A percentile compares a stretch with the other conserved stretches of the same genome.
phyloP scores from a whole-genome alignment of 768 basidiomycete genomes.

The Tylopilus sp. region DNA sequence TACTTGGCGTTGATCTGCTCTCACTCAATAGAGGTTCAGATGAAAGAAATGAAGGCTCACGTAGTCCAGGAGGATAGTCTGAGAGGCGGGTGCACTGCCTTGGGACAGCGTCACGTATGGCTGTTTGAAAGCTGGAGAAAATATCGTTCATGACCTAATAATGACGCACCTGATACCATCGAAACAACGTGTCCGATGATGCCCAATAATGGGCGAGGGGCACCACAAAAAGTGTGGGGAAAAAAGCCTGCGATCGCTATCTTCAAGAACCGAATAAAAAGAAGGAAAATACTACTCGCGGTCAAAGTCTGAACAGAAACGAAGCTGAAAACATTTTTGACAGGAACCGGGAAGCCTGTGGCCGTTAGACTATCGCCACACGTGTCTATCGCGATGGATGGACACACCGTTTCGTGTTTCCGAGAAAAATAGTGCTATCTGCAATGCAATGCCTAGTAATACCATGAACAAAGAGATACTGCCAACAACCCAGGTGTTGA shows the following conservation, averaged over 20 bases:
- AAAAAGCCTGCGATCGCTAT: slow-evolving; percentile 44
- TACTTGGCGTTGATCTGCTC: slow-evolving; percentile 45
- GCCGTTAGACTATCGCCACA: neutral
- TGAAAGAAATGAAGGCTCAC: slow-evolving; percentile 33
- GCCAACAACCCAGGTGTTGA: slow-evolving; percentile 39
- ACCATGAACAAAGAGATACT: slow-evolving; percentile 43
- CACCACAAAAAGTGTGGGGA: slow-evolving; percentile 50
- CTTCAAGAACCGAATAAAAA: neutral
- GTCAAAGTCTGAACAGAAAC: slow-evolving; percentile 45
- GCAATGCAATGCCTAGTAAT: slow-evolving; percentile 13
- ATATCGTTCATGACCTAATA: neutral
- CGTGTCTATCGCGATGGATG: neutral
- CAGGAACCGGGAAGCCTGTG: slow-evolving; percentile 53
- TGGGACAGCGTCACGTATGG: slow-evolving; percentile 58
- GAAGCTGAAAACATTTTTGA: slow-evolving; percentile 45
- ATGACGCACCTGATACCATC: slow-evolving; percentile 53
- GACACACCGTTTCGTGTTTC: slow-evolving; percentile 15
- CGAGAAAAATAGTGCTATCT: slow-evolving; percentile 15
- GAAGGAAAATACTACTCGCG: slow-evolving; percentile 30
- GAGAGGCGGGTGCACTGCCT: slow-evolving; percentile 51
- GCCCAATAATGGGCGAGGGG: slow-evolving; percentile 51
- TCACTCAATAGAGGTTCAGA: slow-evolving; percentile 2
- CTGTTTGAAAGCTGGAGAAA: slow-evolving; percentile 33
- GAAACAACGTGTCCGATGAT: slow-evolving; percentile 50
- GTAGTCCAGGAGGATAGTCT: slow-evolving; percentile 65